These are phyloP conservation scores for Melanogaster broomeanus DNA, from an alignment of 768 basidiomycete species.

Conservation along the genomic window DNA sequence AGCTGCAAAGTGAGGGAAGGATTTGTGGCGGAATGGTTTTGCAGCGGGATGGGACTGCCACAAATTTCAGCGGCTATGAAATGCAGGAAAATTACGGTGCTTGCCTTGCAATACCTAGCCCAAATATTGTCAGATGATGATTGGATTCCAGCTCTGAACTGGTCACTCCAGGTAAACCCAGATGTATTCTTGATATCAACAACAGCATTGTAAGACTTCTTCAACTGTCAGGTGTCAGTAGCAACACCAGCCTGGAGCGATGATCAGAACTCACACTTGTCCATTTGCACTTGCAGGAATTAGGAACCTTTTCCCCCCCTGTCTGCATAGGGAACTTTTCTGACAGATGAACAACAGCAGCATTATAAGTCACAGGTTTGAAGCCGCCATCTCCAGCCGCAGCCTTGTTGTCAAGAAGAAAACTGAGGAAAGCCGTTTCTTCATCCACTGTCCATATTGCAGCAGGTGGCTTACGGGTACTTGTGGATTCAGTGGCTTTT, in stretches of 20 bases:
- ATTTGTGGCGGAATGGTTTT: too few species aligned
- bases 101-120: too few species aligned
- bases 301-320: slow-evolving; percentile 17
- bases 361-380: slow-evolving; percentile 18
- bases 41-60: too few species aligned
- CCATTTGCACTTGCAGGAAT: slow-evolving; percentile 23
- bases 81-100: too few species aligned
- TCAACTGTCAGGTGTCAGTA: slow-evolving; percentile 8
- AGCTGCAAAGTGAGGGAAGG: too few species aligned
- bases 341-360: slow-evolving; percentile 3
- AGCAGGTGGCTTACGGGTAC: neutral
- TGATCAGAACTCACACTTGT: slow-evolving; percentile 9
- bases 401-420: slow-evolving; percentile 7
- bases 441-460: slow-evolving; percentile 10
- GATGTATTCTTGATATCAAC: slow-evolving; percentile 18
- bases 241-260: neutral
- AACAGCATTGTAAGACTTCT: slow-evolving; percentile 10
- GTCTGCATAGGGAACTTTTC: neutral
- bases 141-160: slow-evolving; percentile 12
- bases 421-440: slow-evolving; percentile 12
- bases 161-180: slow-evolving; percentile 29
- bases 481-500: neutral
- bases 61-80: too few species aligned
- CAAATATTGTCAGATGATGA: too few species aligned
- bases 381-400: slow-evolving; percentile 25